phyloP scores from a whole-genome alignment of 345 rosid genomes.

The Populus pruinosa region DNA sequence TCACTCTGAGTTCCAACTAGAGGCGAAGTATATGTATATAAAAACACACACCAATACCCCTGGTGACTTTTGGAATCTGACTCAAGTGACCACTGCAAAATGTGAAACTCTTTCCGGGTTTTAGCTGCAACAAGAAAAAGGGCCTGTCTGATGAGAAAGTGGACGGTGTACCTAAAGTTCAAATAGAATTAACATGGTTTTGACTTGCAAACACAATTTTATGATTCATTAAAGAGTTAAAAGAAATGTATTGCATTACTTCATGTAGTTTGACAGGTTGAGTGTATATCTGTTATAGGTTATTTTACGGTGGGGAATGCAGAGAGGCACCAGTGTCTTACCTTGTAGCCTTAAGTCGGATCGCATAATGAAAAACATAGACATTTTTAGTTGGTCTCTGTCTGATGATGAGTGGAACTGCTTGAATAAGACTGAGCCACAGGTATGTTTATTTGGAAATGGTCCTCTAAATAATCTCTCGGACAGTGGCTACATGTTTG shows the following conservation, averaged over 20 bases:
- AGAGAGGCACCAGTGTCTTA: constrained; percentile 57
- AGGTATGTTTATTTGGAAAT: constrained; percentile 54
- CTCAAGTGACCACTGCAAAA: neutral
- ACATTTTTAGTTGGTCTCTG: constrained; percentile 47
- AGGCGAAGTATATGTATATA: neutral
- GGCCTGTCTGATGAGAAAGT: neutral
- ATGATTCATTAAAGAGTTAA: neutral
- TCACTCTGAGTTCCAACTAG: neutral
- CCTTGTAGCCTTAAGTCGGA: constrained; percentile 57
- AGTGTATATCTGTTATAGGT: constrained; percentile 28
- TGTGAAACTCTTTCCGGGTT: neutral
- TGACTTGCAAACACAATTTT: neutral
- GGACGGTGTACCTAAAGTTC: neutral
- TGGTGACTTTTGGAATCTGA: neutral
- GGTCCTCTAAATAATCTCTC: constrained; percentile 35
- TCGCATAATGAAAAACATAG: constrained; percentile 48
- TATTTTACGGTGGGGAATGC: constrained; percentile 59
- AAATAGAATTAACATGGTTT: neutral
- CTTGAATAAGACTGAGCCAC: constrained; percentile 50
- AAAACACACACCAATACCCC: neutral
- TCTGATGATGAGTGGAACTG: constrained; percentile 47
- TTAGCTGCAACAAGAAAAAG: neutral
- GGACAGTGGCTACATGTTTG: constrained; percentile 37
- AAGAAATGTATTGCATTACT: neutral
- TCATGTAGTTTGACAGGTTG: neutral